Evolutionary conservation across 805 yeast species (phyloP).

Genomic region (Sugiyamaella valdiviana): DNA sequence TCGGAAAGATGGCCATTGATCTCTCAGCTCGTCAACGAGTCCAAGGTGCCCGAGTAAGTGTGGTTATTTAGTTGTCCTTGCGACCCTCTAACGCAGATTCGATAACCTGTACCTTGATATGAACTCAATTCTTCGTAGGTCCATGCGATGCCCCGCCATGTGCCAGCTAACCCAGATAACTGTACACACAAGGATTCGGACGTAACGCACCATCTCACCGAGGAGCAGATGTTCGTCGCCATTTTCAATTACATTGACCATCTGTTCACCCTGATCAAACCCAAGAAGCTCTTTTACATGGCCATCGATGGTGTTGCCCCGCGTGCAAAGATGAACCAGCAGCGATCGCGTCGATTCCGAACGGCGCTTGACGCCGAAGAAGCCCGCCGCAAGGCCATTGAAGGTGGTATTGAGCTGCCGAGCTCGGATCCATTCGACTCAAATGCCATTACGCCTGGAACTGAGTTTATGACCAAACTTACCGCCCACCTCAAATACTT

Average conservation of each 20-base stretch:
- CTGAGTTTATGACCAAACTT: slow-evolving; percentile 89
- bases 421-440: slow-evolving; percentile 84
- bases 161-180: slow-evolving; percentile 33
- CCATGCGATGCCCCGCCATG: background rate
- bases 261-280: slow-evolving; percentile 78
- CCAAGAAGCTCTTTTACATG: slow-evolving; percentile 83
- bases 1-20: slow-evolving; percentile 99
- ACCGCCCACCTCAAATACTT: slow-evolving; percentile 78
- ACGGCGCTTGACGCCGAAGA: slow-evolving; percentile 90
- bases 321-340: slow-evolving; percentile 97
- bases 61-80: background rate
- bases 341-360: slow-evolving; percentile 90
- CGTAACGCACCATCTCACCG: slow-evolving; percentile 60
- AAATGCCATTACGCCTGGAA: slow-evolving; percentile 93
- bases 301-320: slow-evolving; percentile 99
- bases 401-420: slow-evolving; percentile 67
- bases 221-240: slow-evolving; percentile 87
- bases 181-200: slow-evolving; percentile 80
- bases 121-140: slow-evolving; percentile 83
- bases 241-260: slow-evolving; percentile 94
- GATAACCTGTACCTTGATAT: slow-evolving; percentile 93
- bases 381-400: slow-evolving; percentile 64
- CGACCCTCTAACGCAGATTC: slow-evolving; percentile 38
- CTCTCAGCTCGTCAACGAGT: slow-evolving; percentile 74
- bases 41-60: slow-evolving; percentile 67